These are phyloP conservation scores for Sesbania bispinosa DNA, from an alignment of 306 rosid genomes.

Conservation along the genomic window DNA sequence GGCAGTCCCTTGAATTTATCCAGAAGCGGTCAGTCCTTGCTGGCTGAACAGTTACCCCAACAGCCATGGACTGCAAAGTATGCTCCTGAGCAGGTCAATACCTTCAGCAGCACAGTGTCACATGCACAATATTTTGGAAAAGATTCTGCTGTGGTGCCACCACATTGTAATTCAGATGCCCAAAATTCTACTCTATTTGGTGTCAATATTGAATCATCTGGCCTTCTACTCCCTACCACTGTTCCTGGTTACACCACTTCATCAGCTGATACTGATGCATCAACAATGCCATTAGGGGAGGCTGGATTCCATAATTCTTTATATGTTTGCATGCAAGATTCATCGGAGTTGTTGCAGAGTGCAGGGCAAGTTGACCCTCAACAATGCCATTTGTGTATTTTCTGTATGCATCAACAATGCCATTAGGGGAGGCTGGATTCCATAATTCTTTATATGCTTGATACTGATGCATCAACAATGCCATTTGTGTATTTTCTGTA, in stretches of 20 bases:
- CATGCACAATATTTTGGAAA: conserved; percentile 60
- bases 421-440: conserved; percentile 74
- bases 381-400: no score
- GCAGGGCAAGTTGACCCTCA: conserved; percentile 73
- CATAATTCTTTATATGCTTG: conserved; percentile 64
- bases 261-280: conserved; percentile 57
- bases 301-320: conserved; percentile 74
- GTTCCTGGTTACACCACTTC: conserved; percentile 58
- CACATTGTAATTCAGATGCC: conserved; percentile 56
- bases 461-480: no score
- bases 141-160: conserved; percentile 53
- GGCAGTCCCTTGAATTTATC: conserved; percentile 49
- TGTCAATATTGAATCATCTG: conserved; percentile 84
- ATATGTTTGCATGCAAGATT: conserved; percentile 66
- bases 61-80: conserved; percentile 62
- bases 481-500: not conserved
- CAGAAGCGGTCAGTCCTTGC: conserved; percentile 52
- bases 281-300: conserved; percentile 68
- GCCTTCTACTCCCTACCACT: conserved; percentile 72
- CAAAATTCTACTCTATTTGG: conserved; percentile 76
- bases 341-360: conserved; percentile 63
- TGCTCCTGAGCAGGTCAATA: conserved; percentile 52
- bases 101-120: conserved; percentile 53
- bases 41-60: conserved; percentile 66
- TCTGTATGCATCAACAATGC: conserved; percentile 63